Base-by-base conservation (phyloP, 139 green algal genomes). In the Coelastrella sp. region DNA sequence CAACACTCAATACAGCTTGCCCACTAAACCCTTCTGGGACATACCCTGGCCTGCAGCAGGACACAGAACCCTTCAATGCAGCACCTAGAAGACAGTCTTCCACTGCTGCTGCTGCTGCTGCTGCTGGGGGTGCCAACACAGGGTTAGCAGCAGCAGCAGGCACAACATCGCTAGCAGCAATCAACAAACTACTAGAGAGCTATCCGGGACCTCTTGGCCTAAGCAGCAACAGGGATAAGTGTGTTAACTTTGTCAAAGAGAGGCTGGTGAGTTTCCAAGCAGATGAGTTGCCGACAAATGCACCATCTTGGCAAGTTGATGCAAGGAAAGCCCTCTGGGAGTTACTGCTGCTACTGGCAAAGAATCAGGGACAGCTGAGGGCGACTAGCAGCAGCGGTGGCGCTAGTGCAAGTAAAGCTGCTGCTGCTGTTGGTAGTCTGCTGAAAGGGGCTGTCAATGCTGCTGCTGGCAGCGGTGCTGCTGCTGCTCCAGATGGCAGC, bases 171-270 rank as follows among this genome's bases (percentile, higher is more conserved):
- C 25, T 89, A 21, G 23, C 68, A 1, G 63, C 62, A 3, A 21
- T 34, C 27, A 50, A 53, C 38, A 37, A 21, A 43, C 25, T 86
- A 27, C 23, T 91, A 4, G 64, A 81, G 2, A 67, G 41, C 32
- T 92, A 88, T 62, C 87, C 83, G 30, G 88, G 88, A 2, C 88
- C 88, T 2, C 45, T 92, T 13, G 35, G 40, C 21, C 32, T 43
- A 38, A 71, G n/a, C 62, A 67, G 25, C 37, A 82, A 32, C 38
- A 76, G 80, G 41, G 88, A 92, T 35, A 91, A 90, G 87, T 45
- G 85, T 62, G 19, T 67, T 3, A 89, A 81, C 57, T 91, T 48
- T 35, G 45, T 86, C 7, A 62, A 72, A 64, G 83, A 91, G 2
- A 79, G 78, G 25, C 83, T 48, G 15, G 72, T 78, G 41, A 60